phyloP scores from a whole-genome alignment of 495 filamentous ascomycete species.

The Chaetomium fimeti region DNA sequence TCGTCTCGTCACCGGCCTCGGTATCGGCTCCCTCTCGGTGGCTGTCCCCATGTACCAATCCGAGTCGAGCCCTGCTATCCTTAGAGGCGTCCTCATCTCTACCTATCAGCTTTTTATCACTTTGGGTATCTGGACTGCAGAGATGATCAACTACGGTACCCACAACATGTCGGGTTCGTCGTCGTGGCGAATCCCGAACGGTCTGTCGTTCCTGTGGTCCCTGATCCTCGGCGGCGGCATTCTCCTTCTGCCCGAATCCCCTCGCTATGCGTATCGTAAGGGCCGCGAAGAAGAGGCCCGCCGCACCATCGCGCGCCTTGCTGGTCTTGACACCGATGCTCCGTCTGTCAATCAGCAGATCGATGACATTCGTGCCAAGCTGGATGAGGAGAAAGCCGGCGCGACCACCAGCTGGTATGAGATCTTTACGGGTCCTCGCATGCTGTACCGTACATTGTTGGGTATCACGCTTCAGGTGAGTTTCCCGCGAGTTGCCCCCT shows the following conservation, averaged over 20 bases:
- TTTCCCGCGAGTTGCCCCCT: background rate
- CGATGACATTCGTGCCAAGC: constrained; percentile 67
- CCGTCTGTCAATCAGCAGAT: constrained; percentile 67
- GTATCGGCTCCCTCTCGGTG: constrained; percentile 69
- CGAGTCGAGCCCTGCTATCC: constrained; percentile 63
- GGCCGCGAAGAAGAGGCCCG: constrained; percentile 66
- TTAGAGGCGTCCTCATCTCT: constrained; percentile 66
- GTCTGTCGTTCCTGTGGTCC: constrained; percentile 73
- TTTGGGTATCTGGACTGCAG: constrained; percentile 77
- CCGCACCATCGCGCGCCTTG: constrained; percentile 65
- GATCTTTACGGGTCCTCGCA: constrained; percentile 68
- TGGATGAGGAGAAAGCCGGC: constrained; percentile 59
- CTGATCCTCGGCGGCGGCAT: constrained; percentile 68
- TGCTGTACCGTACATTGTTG: constrained; percentile 68
- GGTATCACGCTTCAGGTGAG: constrained; percentile 62
- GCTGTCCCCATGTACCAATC: constrained; percentile 72
- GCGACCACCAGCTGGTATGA: constrained; percentile 60
- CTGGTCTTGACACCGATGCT: constrained; percentile 65
- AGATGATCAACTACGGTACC: constrained; percentile 80
- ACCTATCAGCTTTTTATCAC: constrained; percentile 87
- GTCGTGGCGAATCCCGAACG: constrained; percentile 80
- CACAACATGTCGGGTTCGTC: constrained; percentile 49
- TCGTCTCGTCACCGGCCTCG: constrained; percentile 61
- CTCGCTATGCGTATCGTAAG: constrained; percentile 64
- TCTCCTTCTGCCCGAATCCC: constrained; percentile 70